Evolutionary conservation across 208 protist genomes (phyloP), one percentile per base, ranked within the genome.

Genomic region (Wallacemonas collosoma): DNA sequence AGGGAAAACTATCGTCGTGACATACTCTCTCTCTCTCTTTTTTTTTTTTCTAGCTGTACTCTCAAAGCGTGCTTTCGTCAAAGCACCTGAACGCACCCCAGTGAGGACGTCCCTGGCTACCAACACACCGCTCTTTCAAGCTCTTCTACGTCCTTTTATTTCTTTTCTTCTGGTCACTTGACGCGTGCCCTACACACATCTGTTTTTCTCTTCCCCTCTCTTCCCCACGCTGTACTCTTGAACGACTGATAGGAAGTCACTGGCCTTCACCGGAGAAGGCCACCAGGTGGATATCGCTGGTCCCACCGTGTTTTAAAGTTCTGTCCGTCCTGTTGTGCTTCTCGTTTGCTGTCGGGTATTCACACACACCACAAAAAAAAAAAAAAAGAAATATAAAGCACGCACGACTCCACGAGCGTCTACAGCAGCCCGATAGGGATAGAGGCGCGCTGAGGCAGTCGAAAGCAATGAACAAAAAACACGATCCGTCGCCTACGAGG

Each of bases 41-140:
- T 57, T 57, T 57, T n/a, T 64, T 64, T 64, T 36, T 68, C 55
- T 68, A 9, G 12, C 35, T 55, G 45, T 68, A 15, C 41, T 6
- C 55, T 6, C 43, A 11, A n/a, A 60, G 9, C 14, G 45, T 50
- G 45, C 45, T 50, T 50, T 50, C 45, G 12, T 50, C 45, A 50
- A 50, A 50, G 45, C 45, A 50, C 45, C 12, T 26, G 26, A 26
- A 26, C 26, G 26, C 26, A 26, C 26, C 26, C 26, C 26, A 26
- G 26, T 26, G 26, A 26, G 26, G 26, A 26, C 26, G 26, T 26
- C 26, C 26, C 26, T 26, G 26, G 26, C 26, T 26, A 0, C 26
- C 26, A 26, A 26, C 26, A 26, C 26, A 26, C 26, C 26, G 26
- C 26, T 26, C 26, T 26, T 26, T 26, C 26, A 26, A 26, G 6